Evolutionary conservation across 2,329 filamentous ascomycete genomes (phyloP), one percentile per base, ranked within the genome.

Genomic region (Pyricularia sp.): DNA sequence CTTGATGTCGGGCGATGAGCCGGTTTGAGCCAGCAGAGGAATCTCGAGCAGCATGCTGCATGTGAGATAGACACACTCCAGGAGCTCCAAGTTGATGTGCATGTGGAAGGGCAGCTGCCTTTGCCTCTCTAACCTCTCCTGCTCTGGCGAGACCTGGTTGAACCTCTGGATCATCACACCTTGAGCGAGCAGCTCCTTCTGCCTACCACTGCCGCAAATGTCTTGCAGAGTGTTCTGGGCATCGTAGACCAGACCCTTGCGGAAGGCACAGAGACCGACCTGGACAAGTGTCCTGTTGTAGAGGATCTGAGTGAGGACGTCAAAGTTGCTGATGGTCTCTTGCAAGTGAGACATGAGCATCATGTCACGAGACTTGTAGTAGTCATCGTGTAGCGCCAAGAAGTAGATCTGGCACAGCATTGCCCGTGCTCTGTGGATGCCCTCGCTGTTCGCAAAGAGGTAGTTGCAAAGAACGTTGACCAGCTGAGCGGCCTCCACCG

Each of bases 381-480:
- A 99, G 72, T 96, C 88, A 78, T 97, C 93, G 78, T 99, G 94
- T 64, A 99, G 85, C 63, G 94, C 94, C 71, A 97, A 84, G 87
- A 96, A 96, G 82, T 99, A 99, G 68, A 99, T 94, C 79, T 97
- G 92, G 82, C 91, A 97, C 68, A 99, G 84, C 93, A 99, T 97
- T 60, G 94, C 93, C 66, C 94, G 88, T 66, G 93, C 96, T 69
- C 93, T 89, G 73, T 97, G 93, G 72, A 99, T 97, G 70, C 93
- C 93, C 74, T 97, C 93, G 75, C 91, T 96, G 81, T 97, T 82
- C 76, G 86, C 83, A 84, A 97, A 99, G 60, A 99, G 88, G 77
- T 97, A 97, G 76, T 89, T 91, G 86, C 91, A 96, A 64, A 99
- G 88, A 44, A 88, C 86, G 74, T 92, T 88, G 72, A 99, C 88